Base-by-base conservation (phyloP, 176 grass and related monocot species). In the Coix lacrymajobi region DNA sequence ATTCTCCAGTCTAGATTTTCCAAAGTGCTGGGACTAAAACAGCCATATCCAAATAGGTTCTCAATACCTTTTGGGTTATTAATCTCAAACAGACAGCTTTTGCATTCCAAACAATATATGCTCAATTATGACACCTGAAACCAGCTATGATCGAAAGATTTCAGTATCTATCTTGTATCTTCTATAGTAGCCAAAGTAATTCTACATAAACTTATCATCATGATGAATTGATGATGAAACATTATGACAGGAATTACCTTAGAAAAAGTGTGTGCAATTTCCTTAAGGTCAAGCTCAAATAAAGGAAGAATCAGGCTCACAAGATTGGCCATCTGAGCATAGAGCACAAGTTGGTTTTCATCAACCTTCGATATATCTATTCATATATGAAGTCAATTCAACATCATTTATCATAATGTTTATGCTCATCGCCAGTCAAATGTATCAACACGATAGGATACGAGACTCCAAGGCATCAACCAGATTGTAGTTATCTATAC, bases 311-410 rank as follows among this genome's bases (percentile, higher is more conserved):
- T 82, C 54, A 95, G 76, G 19, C 85, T 91, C 61, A 93, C 88
- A 61, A 98, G 90, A 86, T 93, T 98, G 68, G 96, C 92, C 92
- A 98, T 91, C 79, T 95, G 96, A 81, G 90, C 96, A 84, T 95
- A 98, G 29, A 94, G 66, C 37, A 95, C 89, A n/a, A 98, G 85
- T 62, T 95, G 90, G 67, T 93, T 88, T 61, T 91, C 83, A 80
- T 89, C 81, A 84, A 98, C 71, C 51, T 87, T 69, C 45, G 79
- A 91, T 14, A 98, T 89, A 83, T 98, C 96, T 98, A 81, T 52
- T 46, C 26, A 44, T 66, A 37, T 64, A 30, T 71, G 22, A 34
- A 81, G 88, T 81, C 72, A 89, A 89, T 78, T 57, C 43, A 85
- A 82, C 52, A 85, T 77, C 33, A 44, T 32, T 31, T 72, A 78